Evolutionary conservation across 129 eudicot genomes (phyloP).

Genomic region (Flaveria bidentis): DNA sequence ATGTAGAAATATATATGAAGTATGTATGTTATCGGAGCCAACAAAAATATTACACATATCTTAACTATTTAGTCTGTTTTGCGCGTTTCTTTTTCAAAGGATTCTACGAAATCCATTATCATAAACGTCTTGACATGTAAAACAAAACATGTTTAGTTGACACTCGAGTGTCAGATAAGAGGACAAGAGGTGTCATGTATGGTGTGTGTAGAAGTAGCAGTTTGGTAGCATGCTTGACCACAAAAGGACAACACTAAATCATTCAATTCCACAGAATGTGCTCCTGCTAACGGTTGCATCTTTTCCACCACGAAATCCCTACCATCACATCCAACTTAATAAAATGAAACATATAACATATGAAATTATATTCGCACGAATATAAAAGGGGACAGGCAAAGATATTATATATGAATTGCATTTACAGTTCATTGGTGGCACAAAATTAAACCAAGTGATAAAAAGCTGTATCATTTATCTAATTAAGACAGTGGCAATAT

Average conservation of each 20-base stretch:
- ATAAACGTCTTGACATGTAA: neutral
- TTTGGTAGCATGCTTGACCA: slow-evolving; percentile 37
- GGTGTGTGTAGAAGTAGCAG: neutral
- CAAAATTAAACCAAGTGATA: too few species aligned
- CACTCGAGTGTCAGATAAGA: neutral
- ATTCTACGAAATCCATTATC: neutral
- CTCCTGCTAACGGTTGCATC: slow-evolving; percentile 30
- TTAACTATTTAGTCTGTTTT: neutral
- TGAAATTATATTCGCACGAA: too few species aligned
- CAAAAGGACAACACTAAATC: slow-evolving; percentile 35
- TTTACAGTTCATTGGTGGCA: too few species aligned
- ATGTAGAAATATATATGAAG: too few species aligned
- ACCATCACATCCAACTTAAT: slow-evolving; percentile 19
- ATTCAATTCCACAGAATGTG: slow-evolving; percentile 13
- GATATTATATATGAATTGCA: too few species aligned
- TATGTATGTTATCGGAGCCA: neutral
- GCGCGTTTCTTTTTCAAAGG: neutral
- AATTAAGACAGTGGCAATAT: too few species aligned
- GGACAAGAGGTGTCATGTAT: neutral
- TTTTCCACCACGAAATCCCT: slow-evolving; percentile 31
- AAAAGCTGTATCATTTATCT: too few species aligned
- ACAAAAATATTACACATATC: neutral
- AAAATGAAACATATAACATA: too few species aligned
- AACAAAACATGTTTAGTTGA: neutral
- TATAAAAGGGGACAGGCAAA: too few species aligned